A percentile compares a stretch with the other conserved stretches of the same genome.
phyloP scores from a whole-genome alignment of 1,284 basidiomycete genomes.

The Rhodotorula sp. region DNA sequence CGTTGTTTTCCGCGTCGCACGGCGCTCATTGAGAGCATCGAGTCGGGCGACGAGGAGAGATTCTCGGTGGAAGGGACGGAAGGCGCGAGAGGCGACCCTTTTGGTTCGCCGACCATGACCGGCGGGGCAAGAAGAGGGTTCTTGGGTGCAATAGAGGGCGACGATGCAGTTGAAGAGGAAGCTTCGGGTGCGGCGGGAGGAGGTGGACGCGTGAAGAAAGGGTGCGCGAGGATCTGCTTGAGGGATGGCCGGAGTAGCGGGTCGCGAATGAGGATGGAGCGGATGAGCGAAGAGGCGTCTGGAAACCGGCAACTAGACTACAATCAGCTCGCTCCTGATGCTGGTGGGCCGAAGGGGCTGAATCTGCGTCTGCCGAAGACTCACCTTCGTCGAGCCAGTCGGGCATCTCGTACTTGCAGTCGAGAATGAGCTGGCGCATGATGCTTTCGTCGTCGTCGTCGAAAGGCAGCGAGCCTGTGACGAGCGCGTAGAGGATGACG shows the following conservation, averaged over 20 bases:
- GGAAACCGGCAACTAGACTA: slow-evolving; percentile 7
- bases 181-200: neutral
- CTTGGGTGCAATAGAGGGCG: neutral
- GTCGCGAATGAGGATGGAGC: slow-evolving; percentile 75
- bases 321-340: neutral
- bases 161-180: neutral
- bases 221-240: slow-evolving; percentile 78
- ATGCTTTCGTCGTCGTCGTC: slow-evolving; percentile 90
- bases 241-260: slow-evolving; percentile 74
- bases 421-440: slow-evolving; percentile 84
- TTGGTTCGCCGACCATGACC: neutral
- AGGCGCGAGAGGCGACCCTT: slow-evolving; percentile 14
- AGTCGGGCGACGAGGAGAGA: slow-evolving; percentile 20
- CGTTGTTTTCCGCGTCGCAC: slow-evolving; percentile 3
- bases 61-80: slow-evolving; percentile 16
- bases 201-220: slow-evolving; percentile 72
- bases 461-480: slow-evolving; percentile 93
- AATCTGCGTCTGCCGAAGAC: slow-evolving; percentile 20
- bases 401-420: slow-evolving; percentile 87
- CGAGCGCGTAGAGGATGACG: slow-evolving; percentile 87
- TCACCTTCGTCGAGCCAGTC: slow-evolving; percentile 82
- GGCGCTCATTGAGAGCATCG: neutral
- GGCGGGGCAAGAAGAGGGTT: neutral
- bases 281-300: slow-evolving; percentile 81
- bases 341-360: neutral